Base-by-base conservation (phyloP, 768 basidiomycete species). In the Leccinellum luteum region DNA sequence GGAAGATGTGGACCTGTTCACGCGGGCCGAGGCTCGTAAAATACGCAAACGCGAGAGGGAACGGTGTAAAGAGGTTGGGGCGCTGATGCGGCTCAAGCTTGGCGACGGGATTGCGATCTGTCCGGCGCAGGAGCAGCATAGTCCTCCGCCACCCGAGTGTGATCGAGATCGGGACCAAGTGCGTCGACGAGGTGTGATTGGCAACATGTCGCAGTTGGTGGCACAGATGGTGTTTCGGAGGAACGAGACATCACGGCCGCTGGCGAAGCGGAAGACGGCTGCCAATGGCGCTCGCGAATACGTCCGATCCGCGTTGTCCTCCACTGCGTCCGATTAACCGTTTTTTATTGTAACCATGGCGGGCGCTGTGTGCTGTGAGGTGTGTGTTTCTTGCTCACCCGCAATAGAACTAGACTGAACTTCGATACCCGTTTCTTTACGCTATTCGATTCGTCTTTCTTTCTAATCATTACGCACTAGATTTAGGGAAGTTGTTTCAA, bases 41-140 rank as follows among this genome's bases (percentile, higher is more conserved):
- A 66, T 55, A 61, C 71, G 79, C 60, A 83, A 81, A 68, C 71
- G 75, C 51, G 80, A 82, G 63, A 79, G 80, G 63, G 85, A 85
- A 69, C 73, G 79, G 41, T 76, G 77, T 23, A 77, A 79, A 59
- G 86, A 87, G 73, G 70, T 86, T 12, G 77, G 79, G 9, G 75
- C 81, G 32, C 72, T 87, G 58, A 69, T 87, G 60, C 75, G 82
- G 63, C 66, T 86, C 59, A 87, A 86, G 71, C 64, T 84, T 60
- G 74, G 68, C 21, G 70, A 72, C 48, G 62, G 62, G 48, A 56
- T 72, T 17, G 45, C 57, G 7, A 58, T 57, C 15, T 61, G 56
- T 56, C 63, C 66, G 19, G 12, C 19, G 5, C 66, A 67, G 54
- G 67, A 67, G 54, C 61, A 53, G 50, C 68, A 62, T 25, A 43